Base-by-base conservation (phyloP, 306 rosid genomes). In the Oxytropis ochrocephala region DNA sequence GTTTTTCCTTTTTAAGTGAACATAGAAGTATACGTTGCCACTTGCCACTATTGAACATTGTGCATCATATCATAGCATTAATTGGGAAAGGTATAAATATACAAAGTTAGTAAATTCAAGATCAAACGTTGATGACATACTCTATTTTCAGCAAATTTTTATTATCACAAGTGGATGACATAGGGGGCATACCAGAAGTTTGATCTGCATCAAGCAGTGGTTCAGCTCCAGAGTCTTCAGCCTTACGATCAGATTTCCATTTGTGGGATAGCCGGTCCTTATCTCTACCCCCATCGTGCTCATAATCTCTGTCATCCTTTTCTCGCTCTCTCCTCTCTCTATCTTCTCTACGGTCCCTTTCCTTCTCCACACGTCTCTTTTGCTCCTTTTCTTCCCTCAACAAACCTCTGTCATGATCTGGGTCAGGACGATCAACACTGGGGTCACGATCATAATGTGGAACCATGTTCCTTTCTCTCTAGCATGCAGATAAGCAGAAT, bases 361-460 rank as follows among this genome's bases (percentile, higher is more conserved):
- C 98, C 78, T 89, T 95, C 69, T 95, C 99, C n/a, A 82, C 69
- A 5, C 83, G 95, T 79, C 86, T 84, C 72, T 85, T 85, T 73
- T 86, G 91, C 76, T 95, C 99, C 87, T 84, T 94, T 66, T 90
- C 97, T 39, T 13, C 70, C 75, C 85, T 87, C 83, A 85, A 81
- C 67, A 85, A 60, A 57, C 84, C 68, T 68, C 88, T 79, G 66
- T 87, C 97, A 59, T 87, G 88, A 72, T 91, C 97, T 17, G 81
- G 83, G 57, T 87, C 99, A 56, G 99, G 92, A 50, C 82, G 87
- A 73, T 91, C 97, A 80, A 91, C 97, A 83, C 95, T 91, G 44
- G 79, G 82, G 79, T 95, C 99, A 64, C 80, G 88, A 33, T 95
- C 97, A 62, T 81, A 83, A 61, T 84, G 87, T 56, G 94, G 84